Evolutionary conservation across 2,329 filamentous ascomycete species (phyloP).

Genomic region (Ceratocystis huliohia): DNA sequence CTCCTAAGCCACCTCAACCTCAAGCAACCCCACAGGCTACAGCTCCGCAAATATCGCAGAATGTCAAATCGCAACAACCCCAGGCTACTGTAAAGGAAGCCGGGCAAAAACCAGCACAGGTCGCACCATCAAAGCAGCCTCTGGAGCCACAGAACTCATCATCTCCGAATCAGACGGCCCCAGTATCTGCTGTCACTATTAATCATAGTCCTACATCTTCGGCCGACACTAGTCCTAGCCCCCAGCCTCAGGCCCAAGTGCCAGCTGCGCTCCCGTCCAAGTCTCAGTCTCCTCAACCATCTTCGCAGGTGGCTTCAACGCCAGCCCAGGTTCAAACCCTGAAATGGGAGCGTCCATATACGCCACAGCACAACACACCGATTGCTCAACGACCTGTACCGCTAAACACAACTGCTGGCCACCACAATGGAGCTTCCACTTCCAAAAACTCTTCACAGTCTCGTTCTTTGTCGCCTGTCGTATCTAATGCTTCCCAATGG

Average conservation of each 20-base stretch:
- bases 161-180: neutral
- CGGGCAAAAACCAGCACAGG: neutral
- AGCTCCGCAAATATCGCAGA: neutral
- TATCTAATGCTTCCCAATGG: slow-evolving; percentile 3
- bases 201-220: neutral
- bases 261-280: slow-evolving; percentile 20
- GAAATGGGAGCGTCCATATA: slow-evolving; percentile 14
- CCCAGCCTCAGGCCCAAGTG: neutral
- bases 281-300: slow-evolving; percentile 6
- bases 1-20: slow-evolving; percentile 12
- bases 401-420: neutral
- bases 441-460: neutral
- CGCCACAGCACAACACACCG: slow-evolving; percentile 14
- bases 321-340: slow-evolving; percentile 7
- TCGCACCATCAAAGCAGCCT: neutral
- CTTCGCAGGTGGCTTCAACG: neutral
- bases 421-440: neutral
- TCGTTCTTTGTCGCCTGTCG: neutral
- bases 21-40: neutral
- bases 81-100: neutral
- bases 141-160: slow-evolving; percentile 1
- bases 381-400: slow-evolving; percentile 1
- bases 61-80: neutral
- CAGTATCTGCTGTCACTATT: neutral
- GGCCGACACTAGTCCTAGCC: neutral